Evolutionary conservation across 148 eudicot species (phyloP), one percentile per base, ranked within the genome.

Genomic region (Camellia granthamiana): DNA sequence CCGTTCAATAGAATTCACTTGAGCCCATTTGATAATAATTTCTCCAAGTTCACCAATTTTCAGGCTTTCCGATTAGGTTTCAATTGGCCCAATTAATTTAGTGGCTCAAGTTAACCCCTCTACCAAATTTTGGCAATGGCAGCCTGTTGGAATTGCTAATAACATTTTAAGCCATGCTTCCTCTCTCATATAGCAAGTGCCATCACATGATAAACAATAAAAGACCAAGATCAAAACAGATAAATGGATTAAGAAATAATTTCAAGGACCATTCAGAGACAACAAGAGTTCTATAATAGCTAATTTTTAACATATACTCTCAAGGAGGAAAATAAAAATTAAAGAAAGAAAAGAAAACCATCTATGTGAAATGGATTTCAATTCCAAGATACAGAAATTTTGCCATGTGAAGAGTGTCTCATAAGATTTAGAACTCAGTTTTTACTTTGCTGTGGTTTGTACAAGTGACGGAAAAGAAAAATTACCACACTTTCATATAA

Each of bases 401-500:
- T 75, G 49, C 74, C 67, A 55, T 30, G 30, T 46, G 9, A 56
- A 58, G 54, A 43, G 79, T 69, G 19, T 68, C 23, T 52, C 68
- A 76, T 8, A 62, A 60, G 38, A 23, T 60, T 59, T 70, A 41
- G 72, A 69, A 74, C 65, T 76, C 44, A 41, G 4, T 4, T 43
- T 72, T 43, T 15, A 70, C 49, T 77, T 65, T 71, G 66, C 59
- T 42, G 42, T 54, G 66, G 18, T 72, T 56, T 64, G 61, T 69
- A 77, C 77, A 71, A 67, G 41, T 60, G 19, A 63, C 49, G 38
- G 11, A 69, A 38, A 70, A 14, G 23, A 49, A 18, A 38, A 76
- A 69, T 19, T 3, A 51, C 6, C 64, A 47, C 41, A 58, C 65
- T 75, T 80, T 7, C 55, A 66, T 81, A 81, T 69, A 76, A 46